Conservation (phyloP, 768 basidiomycete genomes). For the Trametes cubensis region DNA sequence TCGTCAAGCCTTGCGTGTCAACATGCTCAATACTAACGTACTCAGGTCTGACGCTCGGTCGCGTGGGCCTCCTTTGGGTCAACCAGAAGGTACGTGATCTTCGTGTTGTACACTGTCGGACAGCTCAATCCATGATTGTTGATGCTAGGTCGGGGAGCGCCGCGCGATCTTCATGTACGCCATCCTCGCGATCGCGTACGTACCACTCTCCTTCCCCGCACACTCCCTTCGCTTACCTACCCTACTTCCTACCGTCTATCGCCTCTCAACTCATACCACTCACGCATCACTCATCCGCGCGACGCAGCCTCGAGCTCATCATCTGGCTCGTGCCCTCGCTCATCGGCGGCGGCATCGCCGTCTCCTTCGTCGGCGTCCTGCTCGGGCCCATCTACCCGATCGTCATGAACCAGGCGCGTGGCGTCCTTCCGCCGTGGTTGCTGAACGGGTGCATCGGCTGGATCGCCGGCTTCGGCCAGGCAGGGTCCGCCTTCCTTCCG, state of each 20-base stretch:
- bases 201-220: not conserved
- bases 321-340: slow-evolving; percentile 62
- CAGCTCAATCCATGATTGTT: no score
- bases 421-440: slow-evolving; percentile 47
- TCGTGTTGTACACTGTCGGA: not conserved
- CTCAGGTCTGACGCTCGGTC: slow-evolving; percentile 52
- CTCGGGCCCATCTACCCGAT: slow-evolving; percentile 53
- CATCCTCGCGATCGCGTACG: slow-evolving; percentile 41
- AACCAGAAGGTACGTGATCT: slow-evolving; percentile 42
- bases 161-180: slow-evolving; percentile 42
- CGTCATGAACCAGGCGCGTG: slow-evolving; percentile 44
- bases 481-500: slow-evolving; percentile 54
- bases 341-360: slow-evolving; percentile 55
- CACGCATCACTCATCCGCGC: slow-evolving; percentile 30
- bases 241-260: not conserved
- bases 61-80: slow-evolving; percentile 54
- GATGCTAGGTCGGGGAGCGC: slow-evolving; percentile 40
- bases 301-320: slow-evolving; percentile 50
- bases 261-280: no score
- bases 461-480: slow-evolving; percentile 54
- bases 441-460: slow-evolving; percentile 49
- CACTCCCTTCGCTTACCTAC: not conserved
- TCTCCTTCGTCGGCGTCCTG: slow-evolving; percentile 56
- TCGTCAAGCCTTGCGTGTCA: not conserved
- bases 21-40: not conserved